Evolutionary conservation across 345 rosid genomes (phyloP).

Genomic region (Dipteronia dyeriana): DNA sequence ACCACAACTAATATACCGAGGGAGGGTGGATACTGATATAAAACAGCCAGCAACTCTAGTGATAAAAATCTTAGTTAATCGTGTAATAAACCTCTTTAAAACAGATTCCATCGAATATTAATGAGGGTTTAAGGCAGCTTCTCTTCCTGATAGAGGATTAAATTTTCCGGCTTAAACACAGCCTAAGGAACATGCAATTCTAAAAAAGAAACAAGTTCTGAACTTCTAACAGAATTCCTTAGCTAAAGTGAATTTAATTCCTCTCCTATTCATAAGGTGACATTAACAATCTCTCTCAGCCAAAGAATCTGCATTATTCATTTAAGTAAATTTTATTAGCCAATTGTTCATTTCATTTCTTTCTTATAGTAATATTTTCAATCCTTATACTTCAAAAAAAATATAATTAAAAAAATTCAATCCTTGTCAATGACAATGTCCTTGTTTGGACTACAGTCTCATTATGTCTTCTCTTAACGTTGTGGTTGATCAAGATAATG

Average conservation of each 20-base stretch:
- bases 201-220: background rate
- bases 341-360: background rate
- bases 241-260: background rate
- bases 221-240: background rate
- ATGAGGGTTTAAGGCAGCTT: background rate
- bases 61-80: background rate
- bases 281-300: background rate
- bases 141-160: background rate
- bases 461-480: background rate
- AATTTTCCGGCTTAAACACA: background rate
- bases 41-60: background rate
- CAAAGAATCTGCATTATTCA: slow-evolving; percentile 1
- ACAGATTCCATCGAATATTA: background rate
- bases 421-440: background rate
- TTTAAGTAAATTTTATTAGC: background rate
- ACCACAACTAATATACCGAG: background rate
- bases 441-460: background rate
- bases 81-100: slow-evolving; percentile 1
- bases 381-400: background rate
- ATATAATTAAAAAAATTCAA: no score
- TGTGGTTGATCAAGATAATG: background rate
- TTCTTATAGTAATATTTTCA: background rate
- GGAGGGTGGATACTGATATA: background rate
- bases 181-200: background rate
- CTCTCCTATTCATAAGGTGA: background rate